phyloP scores from a whole-genome alignment of 1,139 yeast genomes.

The Magnusiomyces suaveolens region DNA sequence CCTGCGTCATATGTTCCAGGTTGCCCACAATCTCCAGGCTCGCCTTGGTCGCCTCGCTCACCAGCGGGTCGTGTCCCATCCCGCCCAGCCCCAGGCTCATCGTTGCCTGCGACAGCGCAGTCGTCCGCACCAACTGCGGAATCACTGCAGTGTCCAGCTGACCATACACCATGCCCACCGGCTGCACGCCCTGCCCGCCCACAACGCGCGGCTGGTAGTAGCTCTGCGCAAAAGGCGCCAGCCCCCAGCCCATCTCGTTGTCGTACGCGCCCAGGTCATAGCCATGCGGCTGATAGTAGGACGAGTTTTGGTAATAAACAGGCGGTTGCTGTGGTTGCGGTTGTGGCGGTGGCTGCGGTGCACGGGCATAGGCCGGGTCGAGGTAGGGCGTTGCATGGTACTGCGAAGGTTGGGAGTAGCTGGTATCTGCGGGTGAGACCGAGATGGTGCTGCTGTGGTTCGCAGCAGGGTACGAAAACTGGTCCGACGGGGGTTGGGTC shows the following conservation, averaged over 20 bases:
- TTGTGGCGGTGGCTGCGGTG: background rate
- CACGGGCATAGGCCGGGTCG: no score
- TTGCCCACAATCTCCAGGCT: slow-evolving; percentile 30
- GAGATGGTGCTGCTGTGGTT: no score
- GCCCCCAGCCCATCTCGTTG: no score
- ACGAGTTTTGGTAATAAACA: background rate
- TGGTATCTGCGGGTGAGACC: no score
- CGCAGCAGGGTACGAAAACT: no score
- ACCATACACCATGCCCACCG: slow-evolving; percentile 8
- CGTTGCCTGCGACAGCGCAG: slow-evolving; percentile 27
- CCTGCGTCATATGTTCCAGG: slow-evolving; percentile 28
- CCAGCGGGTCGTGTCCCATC: slow-evolving; percentile 15
- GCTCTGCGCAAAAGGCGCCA: no score
- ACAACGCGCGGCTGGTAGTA: slow-evolving; percentile 2
- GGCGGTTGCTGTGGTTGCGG: slow-evolving; percentile 1
- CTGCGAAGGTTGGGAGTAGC: no score
- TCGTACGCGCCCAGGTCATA: background rate
- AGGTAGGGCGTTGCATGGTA: no score
- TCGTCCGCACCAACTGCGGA: slow-evolving; percentile 27
- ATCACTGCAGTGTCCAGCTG: slow-evolving; percentile 9
- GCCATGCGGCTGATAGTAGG: background rate
- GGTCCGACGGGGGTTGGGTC: no score
- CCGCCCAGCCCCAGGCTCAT: slow-evolving; percentile 21
- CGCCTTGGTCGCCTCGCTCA: slow-evolving; percentile 22
- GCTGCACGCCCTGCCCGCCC: background rate